Base-by-base conservation (phyloP, 768 basidiomycete genomes). In the Aureoboletus auriporus region DNA sequence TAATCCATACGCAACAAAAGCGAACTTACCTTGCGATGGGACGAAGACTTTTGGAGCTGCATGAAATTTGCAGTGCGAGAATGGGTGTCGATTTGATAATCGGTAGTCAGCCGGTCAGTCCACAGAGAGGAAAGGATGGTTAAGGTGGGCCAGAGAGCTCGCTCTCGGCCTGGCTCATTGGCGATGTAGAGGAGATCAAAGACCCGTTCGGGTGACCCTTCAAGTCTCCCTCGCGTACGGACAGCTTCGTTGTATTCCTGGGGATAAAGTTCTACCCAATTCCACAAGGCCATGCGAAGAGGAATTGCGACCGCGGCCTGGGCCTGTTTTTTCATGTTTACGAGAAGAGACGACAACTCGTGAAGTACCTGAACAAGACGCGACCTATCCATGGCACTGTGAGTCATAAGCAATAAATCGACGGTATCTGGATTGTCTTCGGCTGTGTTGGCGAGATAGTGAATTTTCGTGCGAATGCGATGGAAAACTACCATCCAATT, bases 401-500 rank as follows among this genome's bases (percentile, higher is more conserved):
- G 82, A 30, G 84, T 81, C 69, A 96, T 78, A 40, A 95, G 70
- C 53, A 84, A 76, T 29, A 95, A 66, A 60, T 95, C 93, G 39
- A 81, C 71, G 3, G 80, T 74, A 60, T 95, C 92, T 0, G 80
- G 76, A 30, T 72, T 72, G 38, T 76, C 76, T 35, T 83, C 83
- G 8, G 63, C 39, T 7, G 69, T 67, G 40, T 68, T 69, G 0
- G 85, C 83, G 26, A 93, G 75, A 49, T 72, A 71, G 38, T 81
- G 78, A 29, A 93, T 85, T 67, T 85, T 86, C 39, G 71, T 67
- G 39, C 83, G 78, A 46, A 94, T 76, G 28, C 89, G 76, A 17
- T 75, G 66, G 56, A 87, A 82, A 13, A 95, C 85, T 8, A 88
- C 78, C 44, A 69, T 64, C 91, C 93, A 96, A 64, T 95, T 94